Percentiles rank a stretch among this genome's conserved stretches.
Evolutionary conservation across 83 land plant species (phyloP).

Genomic region (Picea mariana): DNA sequence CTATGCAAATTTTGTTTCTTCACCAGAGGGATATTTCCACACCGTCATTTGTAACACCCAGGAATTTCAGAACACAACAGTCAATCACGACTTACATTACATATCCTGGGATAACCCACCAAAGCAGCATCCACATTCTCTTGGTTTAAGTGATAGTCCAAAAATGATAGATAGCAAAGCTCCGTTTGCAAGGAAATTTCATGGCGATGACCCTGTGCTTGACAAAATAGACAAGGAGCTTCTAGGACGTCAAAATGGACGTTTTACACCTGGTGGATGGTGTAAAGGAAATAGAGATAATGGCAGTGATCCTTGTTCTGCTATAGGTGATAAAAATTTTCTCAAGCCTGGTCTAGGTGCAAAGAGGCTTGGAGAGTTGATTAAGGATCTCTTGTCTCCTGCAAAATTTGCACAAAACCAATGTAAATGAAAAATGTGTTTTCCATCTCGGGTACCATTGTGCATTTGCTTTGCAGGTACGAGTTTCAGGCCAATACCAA

Average conservation of each 20-base stretch:
- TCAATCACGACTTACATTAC: constrained; percentile 61
- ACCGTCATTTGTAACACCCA: constrained; percentile 56
- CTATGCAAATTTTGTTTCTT: constrained; percentile 61
- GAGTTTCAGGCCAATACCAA: too few species aligned
- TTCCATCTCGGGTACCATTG: too few species aligned
- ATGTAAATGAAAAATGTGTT: constrained; percentile 33
- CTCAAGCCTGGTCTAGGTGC: constrained; percentile 56
- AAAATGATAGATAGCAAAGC: constrained; percentile 48
- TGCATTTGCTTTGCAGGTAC: too few species aligned
- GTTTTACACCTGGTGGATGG: constrained; percentile 63
- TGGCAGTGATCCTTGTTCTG: constrained; percentile 52
- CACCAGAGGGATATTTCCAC: constrained; percentile 70
- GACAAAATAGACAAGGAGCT: constrained; percentile 50
- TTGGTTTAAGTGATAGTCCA: constrained; percentile 26
- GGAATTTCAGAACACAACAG: constrained; percentile 57
- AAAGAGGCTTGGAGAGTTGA: constrained; percentile 40
- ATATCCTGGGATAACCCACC: constrained; percentile 68
- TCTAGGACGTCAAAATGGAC: constrained; percentile 39
- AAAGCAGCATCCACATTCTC: constrained; percentile 60
- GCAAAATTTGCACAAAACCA: constrained; percentile 54
- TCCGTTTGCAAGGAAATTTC: constrained; percentile 62
- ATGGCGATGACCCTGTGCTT: constrained; percentile 43
- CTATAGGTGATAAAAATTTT: constrained; percentile 37
- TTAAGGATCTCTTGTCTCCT: constrained; percentile 43
- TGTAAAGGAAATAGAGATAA: constrained; percentile 38